These are phyloP conservation scores for Austroboletus eburneus DNA, from an alignment of 768 basidiomycete genomes.

Conservation along the genomic window DNA sequence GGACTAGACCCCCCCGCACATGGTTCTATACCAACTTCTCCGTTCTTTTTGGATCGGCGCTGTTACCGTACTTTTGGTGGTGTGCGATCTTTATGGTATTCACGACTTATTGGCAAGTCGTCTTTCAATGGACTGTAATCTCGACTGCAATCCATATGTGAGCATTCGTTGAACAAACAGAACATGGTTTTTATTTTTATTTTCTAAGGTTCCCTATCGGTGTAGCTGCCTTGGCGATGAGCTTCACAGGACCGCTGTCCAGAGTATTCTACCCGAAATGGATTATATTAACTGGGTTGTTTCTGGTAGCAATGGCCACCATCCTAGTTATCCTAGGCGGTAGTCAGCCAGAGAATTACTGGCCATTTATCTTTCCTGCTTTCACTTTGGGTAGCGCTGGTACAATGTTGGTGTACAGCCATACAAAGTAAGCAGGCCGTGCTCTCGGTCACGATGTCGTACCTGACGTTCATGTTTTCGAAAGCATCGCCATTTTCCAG, in stretches of 20 bases:
- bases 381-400: slow-evolving; percentile 47
- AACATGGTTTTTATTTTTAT: slow-evolving; percentile 5
- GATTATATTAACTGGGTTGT: slow-evolving; percentile 41
- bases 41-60: slow-evolving; percentile 35
- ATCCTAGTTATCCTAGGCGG: slow-evolving; percentile 41
- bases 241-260: slow-evolving; percentile 38
- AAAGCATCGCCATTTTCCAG: slow-evolving; percentile 49
- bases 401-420: slow-evolving; percentile 41
- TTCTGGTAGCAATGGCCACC: slow-evolving; percentile 36
- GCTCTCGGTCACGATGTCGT: no score
- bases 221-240: slow-evolving; percentile 32
- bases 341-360: slow-evolving; percentile 40
- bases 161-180: slow-evolving; percentile 3
- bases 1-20: slow-evolving; percentile 36
- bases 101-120: slow-evolving; percentile 38
- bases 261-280: slow-evolving; percentile 39
- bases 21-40: slow-evolving; percentile 42
- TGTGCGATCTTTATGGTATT: slow-evolving; percentile 30
- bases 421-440: slow-evolving; percentile 42
- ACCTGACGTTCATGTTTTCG: not conserved
- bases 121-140: slow-evolving; percentile 40
- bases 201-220: slow-evolving; percentile 39
- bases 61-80: slow-evolving; percentile 45
- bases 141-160: slow-evolving; percentile 39
- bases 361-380: slow-evolving; percentile 46